Evolutionary conservation across 345 rosid species (phyloP).

Genomic region (Iberis pinnata): DNA sequence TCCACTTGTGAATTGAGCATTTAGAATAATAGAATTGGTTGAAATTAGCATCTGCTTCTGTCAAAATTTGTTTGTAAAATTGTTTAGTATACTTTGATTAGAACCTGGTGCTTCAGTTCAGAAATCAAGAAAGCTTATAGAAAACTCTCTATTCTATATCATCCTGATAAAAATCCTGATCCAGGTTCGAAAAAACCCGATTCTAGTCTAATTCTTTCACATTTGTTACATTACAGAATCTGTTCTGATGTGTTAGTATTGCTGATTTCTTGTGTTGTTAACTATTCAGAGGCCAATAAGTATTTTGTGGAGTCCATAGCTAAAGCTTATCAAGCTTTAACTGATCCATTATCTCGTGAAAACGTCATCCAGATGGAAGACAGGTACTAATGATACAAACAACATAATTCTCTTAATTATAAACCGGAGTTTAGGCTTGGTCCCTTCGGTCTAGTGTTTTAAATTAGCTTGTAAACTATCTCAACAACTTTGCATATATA

Average conservation of each 20-base stretch:
- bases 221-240: neutral
- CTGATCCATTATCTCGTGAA: constrained; percentile 88
- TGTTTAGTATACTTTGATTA: constrained; percentile 65
- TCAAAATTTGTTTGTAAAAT: neutral
- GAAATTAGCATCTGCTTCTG: constrained; percentile 20
- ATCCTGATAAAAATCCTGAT: constrained; percentile 99
- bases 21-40: no score
- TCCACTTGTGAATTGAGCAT: neutral
- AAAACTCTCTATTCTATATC: constrained; percentile 81
- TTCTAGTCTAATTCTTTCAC: neutral
- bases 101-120: constrained; percentile 70
- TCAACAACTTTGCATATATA: no score
- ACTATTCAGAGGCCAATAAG: constrained; percentile 61
- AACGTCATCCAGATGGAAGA: constrained; percentile 98
- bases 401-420: no score
- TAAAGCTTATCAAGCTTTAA: constrained; percentile 95
- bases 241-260: neutral
- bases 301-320: constrained; percentile 86
- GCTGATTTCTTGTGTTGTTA: constrained; percentile 1
- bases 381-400: constrained; percentile 60
- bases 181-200: constrained; percentile 57
- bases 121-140: constrained; percentile 89
- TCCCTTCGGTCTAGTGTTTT: no score
- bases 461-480: no score
- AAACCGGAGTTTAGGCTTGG: no score